Conservation (phyloP, 495 filamentous ascomycete genomes). For the Aspergillus ostianus region DNA sequence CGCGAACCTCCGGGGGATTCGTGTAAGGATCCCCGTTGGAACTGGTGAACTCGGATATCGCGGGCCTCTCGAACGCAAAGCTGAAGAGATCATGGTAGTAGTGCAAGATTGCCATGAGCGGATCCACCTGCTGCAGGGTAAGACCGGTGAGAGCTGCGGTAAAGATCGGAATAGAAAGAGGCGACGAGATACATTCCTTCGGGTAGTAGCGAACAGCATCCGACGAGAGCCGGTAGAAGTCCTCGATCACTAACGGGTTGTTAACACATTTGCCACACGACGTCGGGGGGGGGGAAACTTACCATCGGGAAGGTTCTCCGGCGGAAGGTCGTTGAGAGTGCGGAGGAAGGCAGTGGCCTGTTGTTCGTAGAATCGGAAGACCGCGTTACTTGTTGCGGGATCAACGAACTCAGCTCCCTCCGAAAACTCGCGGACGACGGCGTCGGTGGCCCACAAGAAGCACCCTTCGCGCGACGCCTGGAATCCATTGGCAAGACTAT, state of each 20-base stretch:
- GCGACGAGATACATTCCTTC: slow-evolving; percentile 71
- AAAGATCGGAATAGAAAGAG: slow-evolving; percentile 77
- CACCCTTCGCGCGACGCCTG: slow-evolving; percentile 85
- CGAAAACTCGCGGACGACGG: slow-evolving; percentile 92
- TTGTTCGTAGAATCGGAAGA: slow-evolving; percentile 92
- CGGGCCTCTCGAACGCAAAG: slow-evolving; percentile 76
- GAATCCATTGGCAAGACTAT: slow-evolving; percentile 83
- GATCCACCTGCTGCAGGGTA: slow-evolving; percentile 83
- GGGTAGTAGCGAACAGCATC: slow-evolving; percentile 93
- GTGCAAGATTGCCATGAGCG: slow-evolving; percentile 85
- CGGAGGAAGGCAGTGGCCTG: slow-evolving; percentile 85
- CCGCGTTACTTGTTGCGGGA: slow-evolving; percentile 74
- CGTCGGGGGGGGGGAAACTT: slow-evolving; percentile 21
- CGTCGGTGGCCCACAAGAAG: slow-evolving; percentile 95
- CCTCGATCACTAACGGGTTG: slow-evolving; percentile 73
- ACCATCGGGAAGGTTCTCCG: slow-evolving; percentile 86
- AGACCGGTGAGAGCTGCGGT: slow-evolving; percentile 82
- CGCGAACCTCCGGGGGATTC: slow-evolving; percentile 62
- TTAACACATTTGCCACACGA: not conserved
- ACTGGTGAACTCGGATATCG: slow-evolving; percentile 63
- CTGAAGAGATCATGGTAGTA: slow-evolving; percentile 91
- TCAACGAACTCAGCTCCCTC: slow-evolving; percentile 84
- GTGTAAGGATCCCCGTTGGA: slow-evolving; percentile 42
- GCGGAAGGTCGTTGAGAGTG: slow-evolving; percentile 80
- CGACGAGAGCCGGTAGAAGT: slow-evolving; percentile 90